These are phyloP conservation scores for Trichophyton mentagrophytes DNA, from an alignment of 2,329 filamentous ascomycete genomes.

Conservation along the genomic window DNA sequence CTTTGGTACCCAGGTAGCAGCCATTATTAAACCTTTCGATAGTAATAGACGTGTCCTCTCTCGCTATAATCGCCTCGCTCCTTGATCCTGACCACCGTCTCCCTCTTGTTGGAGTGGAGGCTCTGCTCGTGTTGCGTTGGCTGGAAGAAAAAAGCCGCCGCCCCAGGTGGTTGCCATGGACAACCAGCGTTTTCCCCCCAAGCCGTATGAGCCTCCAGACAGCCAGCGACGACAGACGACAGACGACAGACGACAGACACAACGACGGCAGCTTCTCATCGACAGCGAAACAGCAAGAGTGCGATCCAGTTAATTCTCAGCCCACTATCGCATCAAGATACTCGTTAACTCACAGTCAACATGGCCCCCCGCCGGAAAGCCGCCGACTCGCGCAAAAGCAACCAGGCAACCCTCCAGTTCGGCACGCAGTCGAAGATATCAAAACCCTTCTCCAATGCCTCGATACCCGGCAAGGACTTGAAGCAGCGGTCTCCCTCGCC, in stretches of 20 bases:
- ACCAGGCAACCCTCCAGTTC: constrained; percentile 52
- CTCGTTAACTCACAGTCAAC: background rate
- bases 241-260: too few relatives aligned
- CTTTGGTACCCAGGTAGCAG: background rate
- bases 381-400: constrained; percentile 24
- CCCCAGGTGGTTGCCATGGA: constrained; percentile 8
- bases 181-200: constrained; percentile 1
- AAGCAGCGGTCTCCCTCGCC: background rate
- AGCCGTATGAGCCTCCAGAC: background rate
- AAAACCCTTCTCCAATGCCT: constrained; percentile 34
- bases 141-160: background rate
- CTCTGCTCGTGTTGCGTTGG: background rate
- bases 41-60: too few relatives aligned
- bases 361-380: constrained; percentile 32
- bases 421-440: constrained; percentile 45
- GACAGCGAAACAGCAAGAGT: too few relatives aligned
- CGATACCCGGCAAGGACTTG: constrained; percentile 2
- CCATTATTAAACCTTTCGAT: too few relatives aligned
- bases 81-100: too few relatives aligned
- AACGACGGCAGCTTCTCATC: too few relatives aligned
- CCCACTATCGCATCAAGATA: background rate
- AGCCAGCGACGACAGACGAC: background rate
- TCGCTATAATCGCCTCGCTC: too few relatives aligned
- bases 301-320: too few relatives aligned
- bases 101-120: background rate